Evolutionary conservation across 1,284 basidiomycete genomes (phyloP).

Genomic region (Leccinum pachyderme): DNA sequence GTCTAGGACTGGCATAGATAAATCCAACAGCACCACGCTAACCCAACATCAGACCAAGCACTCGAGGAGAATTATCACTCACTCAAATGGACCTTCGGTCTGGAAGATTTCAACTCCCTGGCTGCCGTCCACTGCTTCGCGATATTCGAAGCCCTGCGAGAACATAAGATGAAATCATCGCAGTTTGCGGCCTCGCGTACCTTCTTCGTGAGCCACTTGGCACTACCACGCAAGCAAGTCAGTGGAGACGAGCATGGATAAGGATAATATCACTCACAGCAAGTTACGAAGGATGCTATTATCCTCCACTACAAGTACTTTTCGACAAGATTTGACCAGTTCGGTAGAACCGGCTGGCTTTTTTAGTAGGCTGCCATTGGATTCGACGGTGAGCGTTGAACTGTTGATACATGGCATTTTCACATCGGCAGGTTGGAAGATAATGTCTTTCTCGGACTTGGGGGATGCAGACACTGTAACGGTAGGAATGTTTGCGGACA

Average conservation of each 20-base stretch:
- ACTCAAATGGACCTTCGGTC: constrained; percentile 74
- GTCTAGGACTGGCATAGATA: constrained; percentile 92
- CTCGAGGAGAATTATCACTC: constrained; percentile 31
- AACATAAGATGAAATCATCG: constrained; percentile 9
- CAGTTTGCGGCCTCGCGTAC: constrained; percentile 28
- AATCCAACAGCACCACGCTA: constrained; percentile 83
- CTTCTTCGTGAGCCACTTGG: constrained; percentile 80
- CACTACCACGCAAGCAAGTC: constrained; percentile 42
- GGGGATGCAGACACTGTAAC: constrained; percentile 20
- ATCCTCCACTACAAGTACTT: constrained; percentile 82
- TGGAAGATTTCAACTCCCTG: constrained; percentile 82
- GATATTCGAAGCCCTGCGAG: constrained; percentile 69
- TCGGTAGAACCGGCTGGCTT: constrained; percentile 53
- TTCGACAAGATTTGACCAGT: constrained; percentile 41
- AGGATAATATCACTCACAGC: constrained; percentile 46
- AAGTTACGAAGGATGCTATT: constrained; percentile 74
- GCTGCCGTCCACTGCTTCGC: constrained; percentile 80
- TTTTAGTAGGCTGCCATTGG: constrained; percentile 59
- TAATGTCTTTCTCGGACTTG: constrained; percentile 24
- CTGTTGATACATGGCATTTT: constrained; percentile 15
- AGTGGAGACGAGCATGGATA: constrained; percentile 1
- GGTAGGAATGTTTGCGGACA: constrained; percentile 11
- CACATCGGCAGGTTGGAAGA: constrained; percentile 12
- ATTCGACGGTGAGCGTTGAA: constrained; percentile 54
- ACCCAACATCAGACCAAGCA: constrained; percentile 12